These are phyloP conservation scores for Talaromyces sp. DNA, from an alignment of 2,329 filamentous ascomycete species.

Conservation along the genomic window DNA sequence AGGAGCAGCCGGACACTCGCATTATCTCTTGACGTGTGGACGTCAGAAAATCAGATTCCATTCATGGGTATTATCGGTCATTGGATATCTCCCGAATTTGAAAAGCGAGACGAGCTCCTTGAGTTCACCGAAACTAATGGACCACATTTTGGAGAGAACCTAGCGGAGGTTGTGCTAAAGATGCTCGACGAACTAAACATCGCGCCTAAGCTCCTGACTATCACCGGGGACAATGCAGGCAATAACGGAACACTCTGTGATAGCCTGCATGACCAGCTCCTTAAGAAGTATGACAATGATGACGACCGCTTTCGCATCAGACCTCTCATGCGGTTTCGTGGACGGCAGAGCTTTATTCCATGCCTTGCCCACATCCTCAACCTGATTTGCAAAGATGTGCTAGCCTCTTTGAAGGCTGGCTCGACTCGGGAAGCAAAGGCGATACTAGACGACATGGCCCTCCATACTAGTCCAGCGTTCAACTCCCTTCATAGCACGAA, in stretches of 20 bases:
- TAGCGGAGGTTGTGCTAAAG: conserved; percentile 9
- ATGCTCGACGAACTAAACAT: conserved; percentile 13
- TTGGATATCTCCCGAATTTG: conserved; percentile 9
- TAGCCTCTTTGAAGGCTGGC: conserved; percentile 13
- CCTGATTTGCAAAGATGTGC: conserved; percentile 19
- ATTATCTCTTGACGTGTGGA: conserved; percentile 11
- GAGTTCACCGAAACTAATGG: conserved; percentile 12
- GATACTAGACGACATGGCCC: conserved; percentile 8
- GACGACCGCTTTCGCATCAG: conserved; percentile 9
- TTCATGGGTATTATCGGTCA: conserved; percentile 9
- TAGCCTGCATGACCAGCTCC: conserved; percentile 8
- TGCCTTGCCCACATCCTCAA: conserved; percentile 19
- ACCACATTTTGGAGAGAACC: conserved; percentile 13
- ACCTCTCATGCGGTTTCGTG: conserved; percentile 4
- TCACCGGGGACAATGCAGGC: conserved; percentile 18
- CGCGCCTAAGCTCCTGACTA: conserved; percentile 15
- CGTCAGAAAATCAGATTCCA: conserved; percentile 10
- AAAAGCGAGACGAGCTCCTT: conserved; percentile 8
- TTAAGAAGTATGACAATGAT: conserved; percentile 7
- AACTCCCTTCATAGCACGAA: conserved; percentile 7
- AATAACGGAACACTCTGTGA: conserved; percentile 15
- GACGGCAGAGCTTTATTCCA: conserved; percentile 14
- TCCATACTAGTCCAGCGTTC: conserved; percentile 1
- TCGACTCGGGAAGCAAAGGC: conserved; percentile 10
- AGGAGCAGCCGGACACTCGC: conserved; percentile 6